Base-by-base conservation (phyloP, 306 rosid species). In the Vicia faba region DNA sequence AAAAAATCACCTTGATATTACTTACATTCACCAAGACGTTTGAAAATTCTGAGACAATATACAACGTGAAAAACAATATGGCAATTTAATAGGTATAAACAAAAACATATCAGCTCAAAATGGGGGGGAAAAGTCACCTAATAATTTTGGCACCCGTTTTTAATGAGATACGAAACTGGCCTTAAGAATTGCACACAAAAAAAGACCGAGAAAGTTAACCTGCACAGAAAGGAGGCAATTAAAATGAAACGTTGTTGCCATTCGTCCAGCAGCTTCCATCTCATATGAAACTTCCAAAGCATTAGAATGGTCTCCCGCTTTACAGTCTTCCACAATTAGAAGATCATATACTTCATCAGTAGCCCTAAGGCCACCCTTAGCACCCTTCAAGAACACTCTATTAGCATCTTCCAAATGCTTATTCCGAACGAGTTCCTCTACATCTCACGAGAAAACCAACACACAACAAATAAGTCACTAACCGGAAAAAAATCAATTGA, bases 231-330 rank as follows among this genome's bases (percentile, higher is more conserved):
- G 96, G 57, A 78, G 74, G 75, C 93, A 87, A 82, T 92, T 92
- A 81, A 84, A 92, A 75, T 92, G 98, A 68, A 86, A 89, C 10
- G 98, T 92, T 7, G 98, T 87, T 41, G 98, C 98, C 96, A 89
- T 92, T 75, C 96, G 78, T 54, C 98, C 98, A 14, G 96, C 96
- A 3, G 96, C 91, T 80, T 92, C 98, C 98, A 92, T 92, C 78
- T 92, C 96, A 43, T 92, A 86, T 7, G 93, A 69, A 73, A 88
- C 83, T 7, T 91, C 97, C 38, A 91, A 77, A 11, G 97, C 97
- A 84, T 91, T 91, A 48, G 96, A 84, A 77, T 91, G 97, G 68
- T 91, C 97, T 64, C 96, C 97, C 0, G 9, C 89, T 75, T 86
- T 88, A 76, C 97, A 91, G 15, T 88, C 96, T 74, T 91, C 91